phyloP scores from a whole-genome alignment of 441 rosid genomes.

The Francoa sonchifolia region DNA sequence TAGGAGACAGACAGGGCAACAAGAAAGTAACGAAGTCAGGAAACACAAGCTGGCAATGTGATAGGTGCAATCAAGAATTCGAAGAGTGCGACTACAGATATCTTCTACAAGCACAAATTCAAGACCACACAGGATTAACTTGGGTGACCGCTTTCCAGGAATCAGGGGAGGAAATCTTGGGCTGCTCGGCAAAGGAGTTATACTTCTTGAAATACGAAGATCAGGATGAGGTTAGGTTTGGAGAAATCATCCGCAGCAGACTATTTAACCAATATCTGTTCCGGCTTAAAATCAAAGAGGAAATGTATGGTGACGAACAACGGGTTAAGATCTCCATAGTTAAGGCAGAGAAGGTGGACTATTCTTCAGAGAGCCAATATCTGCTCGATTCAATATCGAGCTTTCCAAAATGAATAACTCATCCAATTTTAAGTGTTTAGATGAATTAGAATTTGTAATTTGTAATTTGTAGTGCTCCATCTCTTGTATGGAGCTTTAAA shows the following conservation, averaged over 20 bases:
- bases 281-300: slow-evolving; percentile 81
- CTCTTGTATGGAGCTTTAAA: too few species aligned
- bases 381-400: slow-evolving; percentile 39
- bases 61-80: slow-evolving; percentile 75
- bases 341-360: slow-evolving; percentile 50
- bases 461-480: too few species aligned
- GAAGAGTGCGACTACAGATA: slow-evolving; percentile 77
- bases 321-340: slow-evolving; percentile 65
- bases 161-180: slow-evolving; percentile 68
- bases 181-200: slow-evolving; percentile 61
- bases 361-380: slow-evolving; percentile 44
- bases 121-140: slow-evolving; percentile 67
- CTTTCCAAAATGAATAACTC: slow-evolving; percentile 1
- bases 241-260: slow-evolving; percentile 33
- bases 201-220: slow-evolving; percentile 42
- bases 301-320: slow-evolving; percentile 63
- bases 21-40: slow-evolving; percentile 60
- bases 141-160: slow-evolving; percentile 94
- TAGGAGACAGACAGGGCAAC: slow-evolving; percentile 81
- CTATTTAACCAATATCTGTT: slow-evolving; percentile 52
- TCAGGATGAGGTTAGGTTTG: slow-evolving; percentile 49
- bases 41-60: slow-evolving; percentile 57
- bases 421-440: too few species aligned
- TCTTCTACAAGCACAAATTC: slow-evolving; percentile 82
- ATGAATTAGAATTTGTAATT: too few species aligned